phyloP scores from a whole-genome alignment of 2,329 filamentous ascomycete species.

The Lachnellula occidentalis region DNA sequence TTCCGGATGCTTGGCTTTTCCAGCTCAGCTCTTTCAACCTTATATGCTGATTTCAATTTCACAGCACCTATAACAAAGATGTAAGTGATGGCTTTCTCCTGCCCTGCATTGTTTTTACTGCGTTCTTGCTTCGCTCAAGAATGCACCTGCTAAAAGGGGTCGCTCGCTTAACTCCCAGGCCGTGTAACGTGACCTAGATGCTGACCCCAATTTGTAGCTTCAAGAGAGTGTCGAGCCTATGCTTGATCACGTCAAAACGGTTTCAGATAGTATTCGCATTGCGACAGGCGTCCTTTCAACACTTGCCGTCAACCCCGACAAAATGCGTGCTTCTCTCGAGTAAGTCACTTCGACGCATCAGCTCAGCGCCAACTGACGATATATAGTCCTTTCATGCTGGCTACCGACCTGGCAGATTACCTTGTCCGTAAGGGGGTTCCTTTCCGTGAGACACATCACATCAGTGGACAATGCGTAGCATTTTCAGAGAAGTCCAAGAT shows the following conservation, averaged over 20 bases:
- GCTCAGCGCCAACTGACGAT: not conserved
- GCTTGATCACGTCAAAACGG: conserved; percentile 76
- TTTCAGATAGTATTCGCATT: conserved; percentile 76
- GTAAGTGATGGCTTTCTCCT: not conserved
- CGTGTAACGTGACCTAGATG: conserved; percentile 44
- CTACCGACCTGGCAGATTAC: conserved; percentile 59
- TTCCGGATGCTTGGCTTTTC: not conserved
- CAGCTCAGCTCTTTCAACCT: not conserved
- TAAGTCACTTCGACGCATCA: conserved; percentile 42
- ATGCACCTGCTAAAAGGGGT: conserved; percentile 53
- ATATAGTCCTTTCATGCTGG: conserved; percentile 63
- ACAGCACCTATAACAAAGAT: conserved; percentile 90
- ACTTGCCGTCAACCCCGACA: conserved; percentile 61
- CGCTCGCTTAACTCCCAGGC: conserved; percentile 78
- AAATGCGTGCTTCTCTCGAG: conserved; percentile 73
- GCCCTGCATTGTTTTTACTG: not conserved
- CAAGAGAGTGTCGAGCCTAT: conserved; percentile 85
- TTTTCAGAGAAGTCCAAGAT: conserved; percentile 60
- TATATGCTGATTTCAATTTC: conserved; percentile 41
- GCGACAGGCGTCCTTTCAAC: conserved; percentile 76
- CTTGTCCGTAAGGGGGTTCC: conserved; percentile 63
- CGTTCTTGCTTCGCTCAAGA: not conserved
- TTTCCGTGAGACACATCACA: conserved; percentile 77
- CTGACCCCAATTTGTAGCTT: conserved; percentile 34
- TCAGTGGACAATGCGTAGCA: conserved; percentile 68